Evolutionary conservation across 1,139 yeast genomes (phyloP), one percentile per base, ranked within the genome.

Genomic region (Geotrichum phurueaensis): DNA sequence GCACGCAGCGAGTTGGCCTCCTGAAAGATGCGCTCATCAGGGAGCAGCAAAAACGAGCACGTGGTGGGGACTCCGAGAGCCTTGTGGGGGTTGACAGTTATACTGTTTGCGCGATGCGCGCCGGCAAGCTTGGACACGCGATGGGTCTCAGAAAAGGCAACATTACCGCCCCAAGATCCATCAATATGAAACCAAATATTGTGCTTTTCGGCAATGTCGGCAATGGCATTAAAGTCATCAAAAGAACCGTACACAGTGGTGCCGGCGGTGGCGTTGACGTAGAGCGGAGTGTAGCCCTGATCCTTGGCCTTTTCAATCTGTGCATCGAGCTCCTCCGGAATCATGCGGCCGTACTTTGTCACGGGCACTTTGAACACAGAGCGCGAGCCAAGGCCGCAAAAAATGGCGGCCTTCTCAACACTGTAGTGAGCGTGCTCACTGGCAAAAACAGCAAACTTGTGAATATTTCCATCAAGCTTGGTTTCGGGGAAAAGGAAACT

Each of bases 121-220:
- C 96, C 96, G 9, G 71, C 69, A 66, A 89, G 71, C 67, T 81
- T 80, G 27, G 54, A 50, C 60, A 72, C 62, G 49, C 72, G 73
- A 60, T 84, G 83, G n/a, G 68, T 75, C 0, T 71, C 66, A 33
- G 91, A 84, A 73, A 89, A 89, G 0, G 86, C 80, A 10, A 87
- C 86, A 68, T 89, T 89, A 15, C 95, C 96, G 51, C 96, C 96
- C 96, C 96, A 89, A 9, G 95, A 87, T 1, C 95, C 96, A 73
- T 89, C 96, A 53, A 89, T 83, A 71, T 89, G 96, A 72, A 87
- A 81, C 92, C 96, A 89, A 18, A 84, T 62, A 29, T 79, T 73
- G 72, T 85, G 71, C 63, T 78, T 76, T 60, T 81, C 77, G 7
- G 94, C 84, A 9, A 89, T 71, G 7, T 66, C 71, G 1, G 85